Conservation (phyloP, 2,329 filamentous ascomycete genomes). For the Septoria linicola region DNA sequence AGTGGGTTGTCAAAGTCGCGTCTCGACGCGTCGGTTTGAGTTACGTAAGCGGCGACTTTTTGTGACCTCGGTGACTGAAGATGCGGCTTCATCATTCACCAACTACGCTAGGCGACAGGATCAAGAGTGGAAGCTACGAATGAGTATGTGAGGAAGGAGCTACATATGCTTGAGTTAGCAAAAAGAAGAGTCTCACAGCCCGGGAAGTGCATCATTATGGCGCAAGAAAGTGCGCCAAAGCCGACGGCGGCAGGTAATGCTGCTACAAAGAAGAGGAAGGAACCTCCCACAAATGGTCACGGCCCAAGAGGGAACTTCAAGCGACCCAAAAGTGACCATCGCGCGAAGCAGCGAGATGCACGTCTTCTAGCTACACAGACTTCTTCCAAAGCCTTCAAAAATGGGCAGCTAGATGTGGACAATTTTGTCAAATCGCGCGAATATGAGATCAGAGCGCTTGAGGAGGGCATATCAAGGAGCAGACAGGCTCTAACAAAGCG, state of each 20-base stretch:
- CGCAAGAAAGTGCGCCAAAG: constrained; percentile 12
- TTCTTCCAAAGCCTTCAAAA: constrained; percentile 55
- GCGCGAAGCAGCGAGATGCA: constrained; percentile 42
- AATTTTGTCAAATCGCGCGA: constrained; percentile 82
- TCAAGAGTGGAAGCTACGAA: too few relatives aligned
- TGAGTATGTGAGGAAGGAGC: too few relatives aligned
- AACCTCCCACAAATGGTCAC: constrained; percentile 22
- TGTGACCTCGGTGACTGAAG: background rate
- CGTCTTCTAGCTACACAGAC: constrained; percentile 49
- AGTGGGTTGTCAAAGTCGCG: background rate
- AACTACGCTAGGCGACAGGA: too few relatives aligned
- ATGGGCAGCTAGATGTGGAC: constrained; percentile 80
- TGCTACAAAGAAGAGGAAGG: constrained; percentile 31
- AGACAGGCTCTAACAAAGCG: constrained; percentile 64
- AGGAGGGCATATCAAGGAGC: constrained; percentile 75
- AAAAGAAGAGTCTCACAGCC: too few relatives aligned
- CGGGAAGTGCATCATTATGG: constrained; percentile 5
- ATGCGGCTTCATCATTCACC: too few relatives aligned
- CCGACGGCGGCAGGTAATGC: constrained; percentile 6
- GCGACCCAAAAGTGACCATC: constrained; percentile 26
- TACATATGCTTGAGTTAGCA: too few relatives aligned
- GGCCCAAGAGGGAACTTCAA: constrained; percentile 19
- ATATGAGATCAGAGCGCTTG: constrained; percentile 83
- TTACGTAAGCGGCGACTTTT: background rate
- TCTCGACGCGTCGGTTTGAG: constrained; percentile 14